Percentiles rank a stretch among this genome's conserved stretches.
phyloP scores from a whole-genome alignment of 306 rosid genomes.

The Mimosa bimucronata region DNA sequence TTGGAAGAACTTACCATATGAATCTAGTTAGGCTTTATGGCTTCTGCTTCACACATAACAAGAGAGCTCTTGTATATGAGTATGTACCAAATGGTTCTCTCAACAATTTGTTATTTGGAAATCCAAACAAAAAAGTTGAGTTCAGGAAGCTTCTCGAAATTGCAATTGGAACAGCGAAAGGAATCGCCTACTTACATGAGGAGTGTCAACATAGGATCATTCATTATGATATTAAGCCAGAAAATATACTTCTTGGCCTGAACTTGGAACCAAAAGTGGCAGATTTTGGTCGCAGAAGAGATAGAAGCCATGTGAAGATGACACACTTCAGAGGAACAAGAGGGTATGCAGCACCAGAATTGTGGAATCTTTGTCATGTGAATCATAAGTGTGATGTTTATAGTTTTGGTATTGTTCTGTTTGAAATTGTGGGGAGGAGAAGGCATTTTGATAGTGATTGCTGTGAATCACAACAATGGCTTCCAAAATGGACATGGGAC shows the following conservation, averaged over 20 bases:
- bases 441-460: slow-evolving; percentile 44
- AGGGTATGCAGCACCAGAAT: slow-evolving; percentile 59
- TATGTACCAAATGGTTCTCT: slow-evolving; percentile 49
- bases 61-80: slow-evolving; percentile 50
- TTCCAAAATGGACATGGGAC: slow-evolving; percentile 58
- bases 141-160: slow-evolving; percentile 42
- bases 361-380: slow-evolving; percentile 52
- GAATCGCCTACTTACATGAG: slow-evolving; percentile 54
- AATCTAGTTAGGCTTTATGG: slow-evolving; percentile 54
- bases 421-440: slow-evolving; percentile 54
- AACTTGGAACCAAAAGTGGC: slow-evolving; percentile 52
- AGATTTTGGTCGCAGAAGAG: slow-evolving; percentile 50
- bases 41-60: slow-evolving; percentile 48
- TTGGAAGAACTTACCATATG: slow-evolving; percentile 56
- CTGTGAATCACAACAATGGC: slow-evolving; percentile 49
- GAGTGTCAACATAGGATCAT: slow-evolving; percentile 49
- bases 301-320: slow-evolving; percentile 21
- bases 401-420: no score
- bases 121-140: slow-evolving; percentile 33
- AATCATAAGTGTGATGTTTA: no score
- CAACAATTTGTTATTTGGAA: slow-evolving; percentile 37
- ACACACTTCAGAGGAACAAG: slow-evolving; percentile 51
- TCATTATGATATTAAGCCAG: slow-evolving; percentile 57
- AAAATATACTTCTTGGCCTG: slow-evolving; percentile 47
- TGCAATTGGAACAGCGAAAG: slow-evolving; percentile 58